A percentile compares a stretch with the other conserved stretches of the same genome.
phyloP scores from a whole-genome alignment of 2,329 filamentous ascomycete genomes.

The Cadophora sp. region DNA sequence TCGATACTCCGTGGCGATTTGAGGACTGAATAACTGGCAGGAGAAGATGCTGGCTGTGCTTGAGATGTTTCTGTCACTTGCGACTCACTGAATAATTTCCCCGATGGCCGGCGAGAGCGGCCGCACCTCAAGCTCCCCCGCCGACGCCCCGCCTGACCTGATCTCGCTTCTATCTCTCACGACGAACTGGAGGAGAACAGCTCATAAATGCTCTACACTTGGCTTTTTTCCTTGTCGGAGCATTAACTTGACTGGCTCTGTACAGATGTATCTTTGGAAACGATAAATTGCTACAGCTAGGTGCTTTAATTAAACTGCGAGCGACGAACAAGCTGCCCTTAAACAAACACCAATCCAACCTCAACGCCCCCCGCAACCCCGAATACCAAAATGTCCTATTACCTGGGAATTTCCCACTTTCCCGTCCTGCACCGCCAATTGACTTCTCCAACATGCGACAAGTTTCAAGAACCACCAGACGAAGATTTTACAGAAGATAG shows the following conservation, averaged over 20 bases:
- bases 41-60: background rate
- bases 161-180: background rate
- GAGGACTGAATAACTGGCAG: background rate
- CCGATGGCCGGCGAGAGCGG: background rate
- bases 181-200: conserved; percentile 8
- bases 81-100: conserved; percentile 11
- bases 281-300: background rate
- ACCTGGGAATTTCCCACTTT: conserved; percentile 39
- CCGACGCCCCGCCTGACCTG: conserved; percentile 7
- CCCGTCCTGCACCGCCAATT: conserved; percentile 40
- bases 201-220: conserved; percentile 16
- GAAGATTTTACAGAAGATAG: conserved; percentile 41
- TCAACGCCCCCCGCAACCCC: background rate
- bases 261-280: background rate
- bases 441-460: conserved; percentile 32
- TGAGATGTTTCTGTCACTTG: conserved; percentile 3
- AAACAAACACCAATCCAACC: background rate
- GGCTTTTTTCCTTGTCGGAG: background rate
- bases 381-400: conserved; percentile 31
- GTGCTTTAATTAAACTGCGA: background rate
- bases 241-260: background rate
- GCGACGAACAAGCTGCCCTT: background rate
- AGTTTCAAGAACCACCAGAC: conserved; percentile 24
- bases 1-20: no score
- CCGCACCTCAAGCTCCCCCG: conserved; percentile 8